phyloP scores from a whole-genome alignment of 2,329 filamentous ascomycete genomes.

The Diaporthe velutina region DNA sequence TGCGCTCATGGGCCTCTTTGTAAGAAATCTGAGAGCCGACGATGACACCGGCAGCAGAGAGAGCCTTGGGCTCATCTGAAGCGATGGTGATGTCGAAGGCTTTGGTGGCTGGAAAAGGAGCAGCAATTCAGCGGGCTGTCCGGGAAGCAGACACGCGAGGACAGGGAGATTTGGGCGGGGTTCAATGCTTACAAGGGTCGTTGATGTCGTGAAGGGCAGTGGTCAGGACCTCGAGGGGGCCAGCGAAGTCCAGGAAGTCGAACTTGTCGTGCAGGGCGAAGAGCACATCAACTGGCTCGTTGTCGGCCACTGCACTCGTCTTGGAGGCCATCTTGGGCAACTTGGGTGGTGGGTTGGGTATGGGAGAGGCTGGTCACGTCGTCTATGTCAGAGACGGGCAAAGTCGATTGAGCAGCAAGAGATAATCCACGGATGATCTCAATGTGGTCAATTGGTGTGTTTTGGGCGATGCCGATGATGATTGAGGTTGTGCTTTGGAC shows the following conservation, averaged over 20 bases:
- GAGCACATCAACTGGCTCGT: slow-evolving; percentile 69
- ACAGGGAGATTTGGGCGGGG: slow-evolving; percentile 27
- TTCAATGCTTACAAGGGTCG: slow-evolving; percentile 58
- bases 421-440: slow-evolving; percentile 28
- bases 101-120: slow-evolving; percentile 58
- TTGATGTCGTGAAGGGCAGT: slow-evolving; percentile 66
- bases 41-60: slow-evolving; percentile 74
- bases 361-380: slow-evolving; percentile 15
- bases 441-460: slow-evolving; percentile 31
- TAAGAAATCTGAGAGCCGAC: slow-evolving; percentile 82
- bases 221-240: slow-evolving; percentile 65
- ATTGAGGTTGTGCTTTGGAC: slow-evolving; percentile 5
- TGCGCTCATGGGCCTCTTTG: slow-evolving; percentile 81
- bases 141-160: background rate
- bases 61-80: slow-evolving; percentile 64
- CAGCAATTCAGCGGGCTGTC: slow-evolving; percentile 18
- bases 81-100: slow-evolving; percentile 72
- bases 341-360: slow-evolving; percentile 38
- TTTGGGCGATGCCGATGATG: slow-evolving; percentile 7
- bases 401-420: slow-evolving; percentile 34
- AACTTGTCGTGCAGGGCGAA: slow-evolving; percentile 72
- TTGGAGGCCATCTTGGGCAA: slow-evolving; percentile 68
- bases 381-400: slow-evolving; percentile 28
- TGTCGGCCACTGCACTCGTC: slow-evolving; percentile 69
- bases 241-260: slow-evolving; percentile 70